A percentile compares a stretch with the other conserved stretches of the same genome.
Conservation (phyloP, 2,329 filamentous ascomycete genomes). For the Dryadomyces sulphureus region DNA sequence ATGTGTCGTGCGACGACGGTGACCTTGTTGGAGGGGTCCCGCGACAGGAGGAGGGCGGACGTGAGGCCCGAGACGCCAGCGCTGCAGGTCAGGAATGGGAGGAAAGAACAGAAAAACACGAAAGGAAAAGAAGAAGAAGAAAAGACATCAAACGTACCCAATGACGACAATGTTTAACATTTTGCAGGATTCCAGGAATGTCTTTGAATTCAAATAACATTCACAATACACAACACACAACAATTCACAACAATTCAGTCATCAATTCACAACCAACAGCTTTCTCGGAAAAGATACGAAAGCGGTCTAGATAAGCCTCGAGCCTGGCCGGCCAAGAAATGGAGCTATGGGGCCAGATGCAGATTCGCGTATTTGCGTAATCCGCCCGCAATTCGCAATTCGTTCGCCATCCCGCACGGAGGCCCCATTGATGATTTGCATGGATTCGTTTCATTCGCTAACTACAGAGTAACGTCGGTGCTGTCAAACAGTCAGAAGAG, state of each 20-base stretch:
- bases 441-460: too few species aligned
- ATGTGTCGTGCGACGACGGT: conserved; percentile 57
- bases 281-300: neutral
- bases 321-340: neutral
- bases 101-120: neutral
- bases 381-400: too few species aligned
- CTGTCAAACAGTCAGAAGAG: too few species aligned
- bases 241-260: too few species aligned
- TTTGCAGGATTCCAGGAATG: conserved; percentile 1
- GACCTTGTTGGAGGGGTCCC: conserved; percentile 23
- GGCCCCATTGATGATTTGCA: too few species aligned
- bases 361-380: too few species aligned
- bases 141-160: conserved; percentile 14
- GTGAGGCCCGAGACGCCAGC: conserved; percentile 39
- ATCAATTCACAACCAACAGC: neutral
- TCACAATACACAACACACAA: too few species aligned
- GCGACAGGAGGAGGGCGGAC: conserved; percentile 32
- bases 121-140: neutral
- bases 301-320: neutral
- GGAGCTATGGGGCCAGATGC: neutral
- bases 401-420: too few species aligned
- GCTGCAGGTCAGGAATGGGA: conserved; percentile 11
- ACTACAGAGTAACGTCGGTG: too few species aligned
- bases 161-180: conserved; percentile 24
- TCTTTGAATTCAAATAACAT: neutral